Evolutionary conservation across 495 filamentous ascomycete genomes (phyloP).

Genomic region (Trichoderma reesei): DNA sequence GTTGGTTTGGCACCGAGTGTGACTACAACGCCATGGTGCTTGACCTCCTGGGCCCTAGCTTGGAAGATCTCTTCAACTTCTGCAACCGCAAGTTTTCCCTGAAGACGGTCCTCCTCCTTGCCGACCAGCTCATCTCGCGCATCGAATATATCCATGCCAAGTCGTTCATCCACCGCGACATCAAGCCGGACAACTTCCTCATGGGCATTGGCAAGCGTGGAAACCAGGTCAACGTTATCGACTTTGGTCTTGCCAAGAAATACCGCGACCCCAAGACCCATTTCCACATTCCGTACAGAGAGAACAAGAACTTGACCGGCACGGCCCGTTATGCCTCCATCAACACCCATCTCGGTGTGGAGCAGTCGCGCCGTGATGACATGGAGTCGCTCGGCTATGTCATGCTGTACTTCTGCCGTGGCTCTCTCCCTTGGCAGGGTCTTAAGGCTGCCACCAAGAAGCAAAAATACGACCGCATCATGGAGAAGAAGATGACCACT

Average conservation of each 20-base stretch:
- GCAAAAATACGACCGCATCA: slow-evolving; percentile 99
- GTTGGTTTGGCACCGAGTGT: slow-evolving; percentile 99
- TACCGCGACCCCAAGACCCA: slow-evolving; percentile 99
- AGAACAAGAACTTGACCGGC: slow-evolving; percentile 99
- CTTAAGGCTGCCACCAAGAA: slow-evolving; percentile 99
- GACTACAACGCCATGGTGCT: slow-evolving; percentile 99
- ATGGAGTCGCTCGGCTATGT: slow-evolving; percentile 99
- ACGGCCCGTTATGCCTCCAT: slow-evolving; percentile 99
- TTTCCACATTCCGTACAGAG: slow-evolving; percentile 99
- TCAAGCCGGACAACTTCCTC: slow-evolving; percentile 99
- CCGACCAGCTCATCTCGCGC: slow-evolving; percentile 97
- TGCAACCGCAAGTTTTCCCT: slow-evolving; percentile 99
- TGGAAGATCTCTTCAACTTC: slow-evolving; percentile 99
- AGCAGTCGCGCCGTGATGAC: slow-evolving; percentile 98
- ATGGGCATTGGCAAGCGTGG: slow-evolving; percentile 99
- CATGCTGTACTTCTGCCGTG: slow-evolving; percentile 99
- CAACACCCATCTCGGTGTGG: slow-evolving; percentile 97
- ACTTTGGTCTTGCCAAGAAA: slow-evolving; percentile 99
- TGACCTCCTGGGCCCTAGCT: slow-evolving; percentile 89
- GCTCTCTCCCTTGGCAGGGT: slow-evolving; percentile 97
- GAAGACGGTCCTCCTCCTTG: slow-evolving; percentile 97
- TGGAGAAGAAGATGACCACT: slow-evolving; percentile 99
- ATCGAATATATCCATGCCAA: slow-evolving; percentile 99
- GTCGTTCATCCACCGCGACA: slow-evolving; percentile 99
- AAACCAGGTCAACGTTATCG: slow-evolving; percentile 99